Percentiles rank a stretch among this genome's conserved stretches.
Evolutionary conservation across 352 stramenopile species (phyloP).

Genomic region (Blastocystis sp.): DNA sequence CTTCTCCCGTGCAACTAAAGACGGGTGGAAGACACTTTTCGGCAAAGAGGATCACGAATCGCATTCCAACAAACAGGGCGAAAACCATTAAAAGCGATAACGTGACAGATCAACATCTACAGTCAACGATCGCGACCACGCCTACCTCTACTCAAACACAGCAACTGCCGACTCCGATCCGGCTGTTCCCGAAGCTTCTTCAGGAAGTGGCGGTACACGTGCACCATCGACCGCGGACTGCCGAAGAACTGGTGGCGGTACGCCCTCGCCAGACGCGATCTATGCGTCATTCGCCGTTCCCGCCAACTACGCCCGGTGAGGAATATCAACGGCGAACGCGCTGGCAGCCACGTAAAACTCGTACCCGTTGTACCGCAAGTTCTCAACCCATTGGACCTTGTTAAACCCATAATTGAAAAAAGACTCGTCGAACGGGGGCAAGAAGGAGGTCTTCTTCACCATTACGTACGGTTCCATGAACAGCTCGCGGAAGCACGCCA

Average conservation of each 20-base stretch:
- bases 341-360: conserved; percentile 46
- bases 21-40: too few relatives aligned
- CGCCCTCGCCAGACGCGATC: background rate
- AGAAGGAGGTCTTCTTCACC: background rate
- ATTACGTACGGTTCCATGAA: conserved; percentile 64
- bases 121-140: background rate
- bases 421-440: conserved; percentile 62
- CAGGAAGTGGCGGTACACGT: conserved; percentile 13
- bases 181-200: background rate
- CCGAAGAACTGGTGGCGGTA: background rate
- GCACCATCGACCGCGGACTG: background rate
- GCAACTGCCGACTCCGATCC: conserved; percentile 13
- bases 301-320: conserved; percentile 8
- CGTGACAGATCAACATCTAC: background rate
- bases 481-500: conserved; percentile 15
- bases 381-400: conserved; percentile 71
- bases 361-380: conserved; percentile 53
- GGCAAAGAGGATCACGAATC: too few relatives aligned
- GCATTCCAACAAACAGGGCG: background rate
- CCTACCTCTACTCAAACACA: background rate
- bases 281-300: background rate
- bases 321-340: conserved; percentile 57
- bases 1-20: too few relatives aligned
- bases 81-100: background rate
- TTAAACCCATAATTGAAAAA: conserved; percentile 74